Evolutionary conservation across 2,329 filamentous ascomycete species (phyloP).

Genomic region (Zymoseptoria crescenta): DNA sequence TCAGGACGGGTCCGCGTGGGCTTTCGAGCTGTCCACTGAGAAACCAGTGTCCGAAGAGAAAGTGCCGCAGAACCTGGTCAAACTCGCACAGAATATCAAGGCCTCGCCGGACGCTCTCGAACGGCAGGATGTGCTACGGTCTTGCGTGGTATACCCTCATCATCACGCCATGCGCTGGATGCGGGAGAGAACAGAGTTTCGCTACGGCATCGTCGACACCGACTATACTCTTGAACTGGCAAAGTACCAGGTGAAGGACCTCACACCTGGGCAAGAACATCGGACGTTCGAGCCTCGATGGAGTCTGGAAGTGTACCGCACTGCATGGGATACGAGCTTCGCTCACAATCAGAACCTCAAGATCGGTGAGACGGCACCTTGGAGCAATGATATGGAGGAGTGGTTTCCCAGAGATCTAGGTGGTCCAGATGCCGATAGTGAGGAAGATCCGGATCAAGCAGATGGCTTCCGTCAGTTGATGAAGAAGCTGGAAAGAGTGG

Average conservation of each 20-base stretch:
- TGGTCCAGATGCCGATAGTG: background rate
- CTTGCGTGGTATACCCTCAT: conserved; percentile 2
- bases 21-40: conserved; percentile 23
- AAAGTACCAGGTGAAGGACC: conserved; percentile 22
- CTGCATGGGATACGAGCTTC: conserved; percentile 25
- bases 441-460: conserved; percentile 4
- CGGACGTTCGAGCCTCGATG: conserved; percentile 22
- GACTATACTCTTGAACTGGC: conserved; percentile 26
- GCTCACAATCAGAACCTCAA: conserved; percentile 22
- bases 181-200: conserved; percentile 22
- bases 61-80: conserved; percentile 8
- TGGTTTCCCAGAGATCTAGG: conserved; percentile 26
- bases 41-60: conserved; percentile 11
- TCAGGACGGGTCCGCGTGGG: conserved; percentile 24
- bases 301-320: conserved; percentile 23
- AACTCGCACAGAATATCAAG: conserved; percentile 16
- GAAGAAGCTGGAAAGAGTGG: conserved; percentile 20
- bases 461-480: conserved; percentile 25
- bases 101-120: conserved; percentile 2
- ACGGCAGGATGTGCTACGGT: background rate
- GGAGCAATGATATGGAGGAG: conserved; percentile 20
- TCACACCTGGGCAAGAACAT: background rate
- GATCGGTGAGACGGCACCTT: conserved; percentile 22
- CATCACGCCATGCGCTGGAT: conserved; percentile 7
- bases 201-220: conserved; percentile 20